phyloP scores from a whole-genome alignment of 768 basidiomycete species.

The Kwoniella sp. region DNA sequence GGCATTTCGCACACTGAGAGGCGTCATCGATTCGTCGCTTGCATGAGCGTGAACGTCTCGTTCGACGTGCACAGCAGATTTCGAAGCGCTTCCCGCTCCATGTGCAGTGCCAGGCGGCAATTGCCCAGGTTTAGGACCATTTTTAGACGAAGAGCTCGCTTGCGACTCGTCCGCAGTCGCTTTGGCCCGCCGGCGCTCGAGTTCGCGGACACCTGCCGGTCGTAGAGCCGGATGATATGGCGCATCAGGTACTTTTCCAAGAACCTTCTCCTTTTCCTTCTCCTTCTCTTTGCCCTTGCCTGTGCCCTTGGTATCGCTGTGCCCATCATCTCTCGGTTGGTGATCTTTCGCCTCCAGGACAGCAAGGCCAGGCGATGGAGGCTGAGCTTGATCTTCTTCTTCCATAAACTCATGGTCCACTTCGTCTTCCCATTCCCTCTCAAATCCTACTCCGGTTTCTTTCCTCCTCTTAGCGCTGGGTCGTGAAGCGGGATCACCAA shows the following conservation, averaged over 20 bases:
- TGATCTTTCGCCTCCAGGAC: not conserved
- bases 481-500: conserved; percentile 17
- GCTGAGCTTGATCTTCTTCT: conserved; percentile 11
- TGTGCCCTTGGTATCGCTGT: not conserved
- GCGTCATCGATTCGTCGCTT: not conserved
- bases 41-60: not conserved
- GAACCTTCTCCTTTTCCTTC: not conserved
- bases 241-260: conserved; percentile 35
- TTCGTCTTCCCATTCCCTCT: conserved; percentile 39
- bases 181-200: conserved; percentile 20
- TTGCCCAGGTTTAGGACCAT: no score
- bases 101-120: no score
- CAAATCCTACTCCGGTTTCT: conserved; percentile 21
- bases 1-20: not conserved
- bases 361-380: not conserved
- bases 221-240: conserved; percentile 40
- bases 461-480: not conserved
- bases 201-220: conserved; percentile 38
- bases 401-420: conserved; percentile 29
- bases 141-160: no score
- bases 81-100: no score
- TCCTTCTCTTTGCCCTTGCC: not conserved
- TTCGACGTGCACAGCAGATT: no score
- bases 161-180: not conserved
- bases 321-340: not conserved